These are phyloP conservation scores for Brasenia schreberi DNA, from an alignment of 164 flowering plant genomes.

Conservation along the genomic window DNA sequence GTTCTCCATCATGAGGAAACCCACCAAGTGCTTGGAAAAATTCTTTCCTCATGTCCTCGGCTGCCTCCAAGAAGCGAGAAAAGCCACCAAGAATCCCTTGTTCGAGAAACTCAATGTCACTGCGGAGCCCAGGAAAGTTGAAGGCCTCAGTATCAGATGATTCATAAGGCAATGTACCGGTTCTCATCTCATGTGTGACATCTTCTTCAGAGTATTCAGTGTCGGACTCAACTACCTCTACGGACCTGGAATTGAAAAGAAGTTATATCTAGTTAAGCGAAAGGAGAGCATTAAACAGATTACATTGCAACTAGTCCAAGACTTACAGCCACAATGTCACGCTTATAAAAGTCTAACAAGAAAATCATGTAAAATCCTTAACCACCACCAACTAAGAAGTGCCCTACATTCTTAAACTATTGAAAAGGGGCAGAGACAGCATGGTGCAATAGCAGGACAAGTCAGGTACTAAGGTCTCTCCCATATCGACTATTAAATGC, in stretches of 20 bases:
- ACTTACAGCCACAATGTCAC: too few relatives aligned
- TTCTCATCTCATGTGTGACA: conserved; percentile 41
- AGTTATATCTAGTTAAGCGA: background rate
- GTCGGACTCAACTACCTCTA: conserved; percentile 66
- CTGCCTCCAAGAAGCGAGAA: conserved; percentile 54
- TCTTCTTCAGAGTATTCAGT: conserved; percentile 87
- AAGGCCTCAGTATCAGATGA: conserved; percentile 24
- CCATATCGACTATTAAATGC: too few relatives aligned
- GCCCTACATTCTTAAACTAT: too few relatives aligned
- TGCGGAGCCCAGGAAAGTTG: conserved; percentile 63
- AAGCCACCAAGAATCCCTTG: conserved; percentile 35
- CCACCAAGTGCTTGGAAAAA: conserved; percentile 34
- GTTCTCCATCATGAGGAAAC: conserved; percentile 12
- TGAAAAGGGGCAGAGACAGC: too few relatives aligned
- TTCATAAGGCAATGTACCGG: conserved; percentile 18
- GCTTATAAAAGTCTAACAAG: too few relatives aligned
- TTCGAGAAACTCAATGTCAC: conserved; percentile 62
- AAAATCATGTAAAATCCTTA: too few relatives aligned
- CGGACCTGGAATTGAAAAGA: conserved; percentile 32
- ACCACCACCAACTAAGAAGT: too few relatives aligned
- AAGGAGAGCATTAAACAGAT: too few relatives aligned
- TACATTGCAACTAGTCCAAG: too few relatives aligned
- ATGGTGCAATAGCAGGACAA: too few relatives aligned
- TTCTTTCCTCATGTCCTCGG: conserved; percentile 59
- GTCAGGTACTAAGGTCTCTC: too few relatives aligned